Conservation (phyloP, 2,329 filamentous ascomycete species). For the Teratosphaeria pseudoeucalypti region DNA sequence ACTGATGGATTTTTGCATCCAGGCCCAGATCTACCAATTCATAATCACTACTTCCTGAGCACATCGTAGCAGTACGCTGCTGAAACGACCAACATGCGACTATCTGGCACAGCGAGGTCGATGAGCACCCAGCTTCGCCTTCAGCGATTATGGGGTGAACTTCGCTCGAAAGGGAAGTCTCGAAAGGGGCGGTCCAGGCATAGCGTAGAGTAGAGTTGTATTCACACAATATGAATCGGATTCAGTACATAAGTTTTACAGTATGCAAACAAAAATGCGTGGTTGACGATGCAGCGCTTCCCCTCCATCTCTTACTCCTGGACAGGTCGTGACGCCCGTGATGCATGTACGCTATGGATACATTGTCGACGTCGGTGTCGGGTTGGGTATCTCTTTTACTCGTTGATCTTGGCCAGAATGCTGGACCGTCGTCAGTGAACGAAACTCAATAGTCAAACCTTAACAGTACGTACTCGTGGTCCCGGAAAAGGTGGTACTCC, state of each 20-base stretch:
- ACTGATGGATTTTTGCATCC: too few species aligned
- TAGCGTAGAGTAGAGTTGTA: conserved; percentile 12
- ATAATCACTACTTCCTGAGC: too few species aligned
- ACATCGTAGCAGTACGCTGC: too few species aligned
- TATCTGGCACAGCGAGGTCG: too few species aligned
- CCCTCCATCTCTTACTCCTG: conserved; percentile 1
- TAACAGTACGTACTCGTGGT: conserved; percentile 73
- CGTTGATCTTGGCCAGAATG: conserved; percentile 97
- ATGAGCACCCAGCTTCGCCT: too few species aligned
- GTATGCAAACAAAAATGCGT: conserved; percentile 4
- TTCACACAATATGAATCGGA: conserved; percentile 7
- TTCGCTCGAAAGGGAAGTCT: too few species aligned
- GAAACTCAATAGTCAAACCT: not conserved
- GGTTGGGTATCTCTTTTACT: conserved; percentile 44
- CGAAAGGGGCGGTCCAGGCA: not conserved
- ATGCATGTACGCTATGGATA: conserved; percentile 13
- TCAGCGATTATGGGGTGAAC: too few species aligned
- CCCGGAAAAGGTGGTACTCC: conserved; percentile 90
- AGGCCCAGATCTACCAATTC: too few species aligned
- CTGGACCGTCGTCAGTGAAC: conserved; percentile 37
- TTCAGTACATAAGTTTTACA: conserved; percentile 3
- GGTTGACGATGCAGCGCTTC: conserved; percentile 6
- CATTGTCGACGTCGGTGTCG: conserved; percentile 6
- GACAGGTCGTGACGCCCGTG: not conserved
- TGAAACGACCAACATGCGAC: too few species aligned